Conservation (phyloP, 2,329 filamentous ascomycete species). For the Fusarium subtropicale region DNA sequence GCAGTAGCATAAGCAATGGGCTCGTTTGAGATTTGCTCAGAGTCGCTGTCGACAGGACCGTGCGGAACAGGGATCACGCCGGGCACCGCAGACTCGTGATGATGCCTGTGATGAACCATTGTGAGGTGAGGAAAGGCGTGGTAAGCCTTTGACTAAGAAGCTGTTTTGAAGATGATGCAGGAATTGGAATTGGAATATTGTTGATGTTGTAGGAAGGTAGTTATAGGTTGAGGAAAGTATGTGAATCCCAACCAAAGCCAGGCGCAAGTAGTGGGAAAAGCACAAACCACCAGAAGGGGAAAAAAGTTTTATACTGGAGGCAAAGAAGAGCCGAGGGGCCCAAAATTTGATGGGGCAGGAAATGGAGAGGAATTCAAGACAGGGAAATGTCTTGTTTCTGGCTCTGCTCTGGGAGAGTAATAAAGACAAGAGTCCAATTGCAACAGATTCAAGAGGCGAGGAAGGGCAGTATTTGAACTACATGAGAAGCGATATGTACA, state of each 20-base stretch:
- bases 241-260: conserved; percentile 8
- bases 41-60: conserved; percentile 57
- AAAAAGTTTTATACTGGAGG: conserved; percentile 24
- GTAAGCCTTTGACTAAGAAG: conserved; percentile 7
- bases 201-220: conserved; percentile 9
- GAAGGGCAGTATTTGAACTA: conserved; percentile 46
- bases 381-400: conserved; percentile 13
- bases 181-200: not conserved
- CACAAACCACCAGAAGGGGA: conserved; percentile 20
- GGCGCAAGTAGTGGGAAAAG: conserved; percentile 7
- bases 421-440: conserved; percentile 7
- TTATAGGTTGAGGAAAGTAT: conserved; percentile 1
- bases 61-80: conserved; percentile 69
- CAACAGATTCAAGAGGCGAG: conserved; percentile 25
- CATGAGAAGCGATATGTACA: conserved; percentile 22
- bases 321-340: conserved; percentile 19
- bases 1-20: conserved; percentile 58
- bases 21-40: conserved; percentile 57
- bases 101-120: conserved; percentile 48
- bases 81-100: conserved; percentile 51
- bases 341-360: conserved; percentile 9
- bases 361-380: conserved; percentile 25
- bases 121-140: conserved; percentile 16
- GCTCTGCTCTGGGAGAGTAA: conserved; percentile 18
- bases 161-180: not conserved